These are phyloP conservation scores for Durotheca rogersii DNA, from an alignment of 495 filamentous ascomycete genomes.

Conservation along the genomic window DNA sequence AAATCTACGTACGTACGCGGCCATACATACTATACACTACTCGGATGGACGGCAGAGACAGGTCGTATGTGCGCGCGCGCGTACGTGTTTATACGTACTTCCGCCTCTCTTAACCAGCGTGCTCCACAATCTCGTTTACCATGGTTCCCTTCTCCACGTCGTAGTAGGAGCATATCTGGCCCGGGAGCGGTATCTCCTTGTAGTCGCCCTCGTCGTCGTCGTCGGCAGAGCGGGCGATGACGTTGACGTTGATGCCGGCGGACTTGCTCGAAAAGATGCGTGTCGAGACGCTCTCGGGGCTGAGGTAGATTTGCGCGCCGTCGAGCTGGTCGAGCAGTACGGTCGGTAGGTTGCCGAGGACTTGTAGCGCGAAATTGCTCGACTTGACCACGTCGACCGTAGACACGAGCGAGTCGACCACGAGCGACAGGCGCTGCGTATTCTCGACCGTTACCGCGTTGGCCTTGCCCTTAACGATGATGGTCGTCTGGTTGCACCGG, in stretches of 20 bases:
- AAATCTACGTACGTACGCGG: no score
- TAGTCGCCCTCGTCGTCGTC: constrained; percentile 64
- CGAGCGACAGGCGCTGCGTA: constrained; percentile 75
- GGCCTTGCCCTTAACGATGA: constrained; percentile 86
- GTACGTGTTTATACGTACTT: not conserved
- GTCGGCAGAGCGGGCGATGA: constrained; percentile 64
- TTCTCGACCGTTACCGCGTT: constrained; percentile 95
- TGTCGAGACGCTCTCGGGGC: constrained; percentile 70
- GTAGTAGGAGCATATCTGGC: constrained; percentile 82
- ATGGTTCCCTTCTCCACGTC: constrained; percentile 66
- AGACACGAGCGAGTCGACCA: constrained; percentile 87
- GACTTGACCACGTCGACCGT: constrained; percentile 93
- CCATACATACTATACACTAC: no score
- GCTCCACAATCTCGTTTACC: constrained; percentile 86
- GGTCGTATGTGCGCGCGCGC: no score
- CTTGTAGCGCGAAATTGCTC: constrained; percentile 86
- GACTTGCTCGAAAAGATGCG: constrained; percentile 89
- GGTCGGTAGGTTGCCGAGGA: constrained; percentile 79
- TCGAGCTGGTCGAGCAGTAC: constrained; percentile 91
- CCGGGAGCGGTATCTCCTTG: constrained; percentile 79
- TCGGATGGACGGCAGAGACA: no score
- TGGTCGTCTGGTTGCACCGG: constrained; percentile 83
- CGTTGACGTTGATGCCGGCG: constrained; percentile 77
- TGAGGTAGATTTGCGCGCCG: constrained; percentile 80
- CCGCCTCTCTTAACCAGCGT: constrained; percentile 60